A percentile compares a stretch with the other conserved stretches of the same genome.
phyloP scores from a whole-genome alignment of 306 rosid genomes.

The Pyrus bretschneideri region DNA sequence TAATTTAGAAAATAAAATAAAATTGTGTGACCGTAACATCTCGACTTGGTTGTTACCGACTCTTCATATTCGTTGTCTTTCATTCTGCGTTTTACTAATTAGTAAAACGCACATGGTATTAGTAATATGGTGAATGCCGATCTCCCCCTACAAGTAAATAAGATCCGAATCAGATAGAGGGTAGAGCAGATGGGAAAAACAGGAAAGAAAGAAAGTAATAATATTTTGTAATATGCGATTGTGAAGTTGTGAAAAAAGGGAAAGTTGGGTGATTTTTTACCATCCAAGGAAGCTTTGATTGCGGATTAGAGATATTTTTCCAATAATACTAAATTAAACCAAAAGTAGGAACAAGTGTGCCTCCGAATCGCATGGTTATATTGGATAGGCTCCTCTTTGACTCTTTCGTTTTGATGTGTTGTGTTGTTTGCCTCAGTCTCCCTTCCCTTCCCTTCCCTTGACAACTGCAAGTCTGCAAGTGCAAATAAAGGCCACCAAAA shows the following conservation, averaged over 20 bases:
- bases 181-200: not conserved
- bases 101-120: not conserved
- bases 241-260: not conserved
- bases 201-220: not conserved
- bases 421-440: not conserved
- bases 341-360: not conserved
- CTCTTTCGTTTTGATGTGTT: not conserved
- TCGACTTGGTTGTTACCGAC: not conserved
- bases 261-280: not conserved
- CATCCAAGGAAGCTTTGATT: not conserved
- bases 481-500: conserved; percentile 1
- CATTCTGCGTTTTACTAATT: not conserved
- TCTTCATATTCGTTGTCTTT: no score
- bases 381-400: not conserved
- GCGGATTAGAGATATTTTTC: not conserved
- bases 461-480: not conserved
- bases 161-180: not conserved
- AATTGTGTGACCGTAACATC: not conserved
- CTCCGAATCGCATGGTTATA: not conserved
- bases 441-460: no score
- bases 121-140: not conserved
- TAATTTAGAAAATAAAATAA: not conserved
- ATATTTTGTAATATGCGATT: not conserved
- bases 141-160: not conserved
- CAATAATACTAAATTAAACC: not conserved